Base-by-base conservation (phyloP, 352 stramenopile genomes). In the Phytophthora litchii region DNA sequence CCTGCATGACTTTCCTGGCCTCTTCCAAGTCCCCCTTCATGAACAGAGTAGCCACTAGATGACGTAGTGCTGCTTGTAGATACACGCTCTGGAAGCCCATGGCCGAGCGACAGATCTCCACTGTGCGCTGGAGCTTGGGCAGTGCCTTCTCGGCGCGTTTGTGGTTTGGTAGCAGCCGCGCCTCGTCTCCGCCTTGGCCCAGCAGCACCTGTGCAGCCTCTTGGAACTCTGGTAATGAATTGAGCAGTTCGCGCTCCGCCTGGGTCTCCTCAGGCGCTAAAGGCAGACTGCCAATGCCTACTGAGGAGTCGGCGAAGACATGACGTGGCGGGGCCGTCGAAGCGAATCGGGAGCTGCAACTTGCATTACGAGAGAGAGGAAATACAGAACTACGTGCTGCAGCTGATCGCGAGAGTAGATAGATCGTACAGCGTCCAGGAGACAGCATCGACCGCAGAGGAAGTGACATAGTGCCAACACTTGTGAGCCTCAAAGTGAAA, bases 51-150 rank as follows among this genome's bases (percentile, higher is more conserved):
- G 74, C 51, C 36, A 80, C 72, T 19, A 90, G 54, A 50, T 90
- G 80, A 29, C 83, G 80, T 55, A 92, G 55, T 10, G 78, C 74
- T 19, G 79, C 78, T 19, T 86, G 67, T 20, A 86, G 42, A 46
- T 86, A 92, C 12, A 86, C 76, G 46, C 79, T 92, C 21, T 89
- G 66, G 43, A 80, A 83, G 20, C 83, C 83, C 83, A 92, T 92
- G 48, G 78, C 66, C 32, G 83, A 88, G 66, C 83, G 83, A 31
- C 80, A 90, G 63, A 92, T 90, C 49, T 92, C 83, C 17, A 77
- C 78, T 27, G 83, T 83, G 49, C 83, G 80, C 62, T 87, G 74
- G 11, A 92, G 64, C 34, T 72, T 64, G 19, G 78, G 74, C 25
- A 90, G 25, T 11, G 78, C 80, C 51, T 79, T 60, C 44, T 73